Evolutionary conservation across 176 grass and related monocot genomes (phyloP), one percentile per base, ranked within the genome.

Genomic region (Cenchrus purpureus): DNA sequence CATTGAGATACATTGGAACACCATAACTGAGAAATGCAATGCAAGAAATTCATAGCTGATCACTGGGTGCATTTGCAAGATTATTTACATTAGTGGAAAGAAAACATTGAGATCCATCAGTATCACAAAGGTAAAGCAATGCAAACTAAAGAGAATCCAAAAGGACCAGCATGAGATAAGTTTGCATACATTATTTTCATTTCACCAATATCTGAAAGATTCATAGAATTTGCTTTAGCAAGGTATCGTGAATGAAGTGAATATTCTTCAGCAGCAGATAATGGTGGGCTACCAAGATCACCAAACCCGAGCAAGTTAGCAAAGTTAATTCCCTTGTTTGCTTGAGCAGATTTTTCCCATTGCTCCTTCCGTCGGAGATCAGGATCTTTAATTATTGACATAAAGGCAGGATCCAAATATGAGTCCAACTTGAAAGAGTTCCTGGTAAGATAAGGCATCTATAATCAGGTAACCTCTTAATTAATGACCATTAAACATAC

Each of bases 351-450:
- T 65, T 92, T 95, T 88, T 91, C 89, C 88, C 90, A 94, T 45
- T 99, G 91, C 73, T 99, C 97, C 79, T 84, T 87, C 19, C 86
- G 88, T 22, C 86, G 72, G 55, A 94, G 81, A 88, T 99, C 93
- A 0, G 97, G 97, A 72, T 99, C 97, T 80, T 99, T 99, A 78
- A 96, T 96, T 77, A 99, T 85, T 52, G 97, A 99, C 97, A 99
- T 99, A 89, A 99, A 99, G 7, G 88, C 80, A 22, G 97, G 94
- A 91, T 99, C 97, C 65, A 99, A 82, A 74, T 91, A 99, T 32
- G 97, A 89, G 85, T 99, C 97, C 82, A 99, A 71, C 61, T 87
- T 99, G 81, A 94, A 92, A 50, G 97, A 92, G 86, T 85, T 85
- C 86, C 94, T 95, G 84, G 61, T 20, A 40, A 81, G 50, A 91